Percentiles rank a stretch among this genome's conserved stretches.
Evolutionary conservation across 306 rosid species (phyloP).

Genomic region (Purshia tridentata): DNA sequence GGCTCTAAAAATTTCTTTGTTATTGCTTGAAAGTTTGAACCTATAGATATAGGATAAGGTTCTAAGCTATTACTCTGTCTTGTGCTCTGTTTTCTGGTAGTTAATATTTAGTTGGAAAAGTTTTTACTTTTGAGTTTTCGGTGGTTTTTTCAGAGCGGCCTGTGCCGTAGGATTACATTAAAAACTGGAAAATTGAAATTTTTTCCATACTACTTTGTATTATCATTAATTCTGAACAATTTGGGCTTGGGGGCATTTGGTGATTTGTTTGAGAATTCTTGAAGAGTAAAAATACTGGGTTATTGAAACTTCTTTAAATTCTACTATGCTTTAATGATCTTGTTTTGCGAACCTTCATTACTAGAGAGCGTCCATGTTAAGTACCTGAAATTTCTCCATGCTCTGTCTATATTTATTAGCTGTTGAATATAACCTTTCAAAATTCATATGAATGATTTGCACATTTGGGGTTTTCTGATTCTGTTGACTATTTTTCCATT

Average conservation of each 20-base stretch:
- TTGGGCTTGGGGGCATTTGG: not conserved
- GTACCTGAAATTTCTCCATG: not conserved
- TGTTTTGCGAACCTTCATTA: not conserved
- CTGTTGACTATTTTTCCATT: not conserved
- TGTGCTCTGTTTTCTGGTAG: not conserved
- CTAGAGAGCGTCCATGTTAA: no score
- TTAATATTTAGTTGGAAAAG: not conserved
- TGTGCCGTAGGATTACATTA: not conserved
- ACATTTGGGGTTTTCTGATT: not conserved
- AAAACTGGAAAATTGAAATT: not conserved
- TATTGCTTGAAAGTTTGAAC: not conserved
- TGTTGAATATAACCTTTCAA: not conserved
- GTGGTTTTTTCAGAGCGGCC: not conserved
- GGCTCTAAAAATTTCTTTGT: not conserved
- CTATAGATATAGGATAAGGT: not conserved
- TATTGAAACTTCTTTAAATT: no score
- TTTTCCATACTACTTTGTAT: no score
- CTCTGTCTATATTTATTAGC: not conserved
- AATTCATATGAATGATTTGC: not conserved
- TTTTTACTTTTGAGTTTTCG: not conserved
- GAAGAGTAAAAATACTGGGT: not conserved
- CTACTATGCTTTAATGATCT: no score
- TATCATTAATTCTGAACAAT: not conserved
- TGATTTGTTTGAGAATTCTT: no score
- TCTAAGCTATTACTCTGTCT: not conserved